Evolutionary conservation across 2,329 filamentous ascomycete genomes (phyloP).

Genomic region (Arthrinium puccinioides): DNA sequence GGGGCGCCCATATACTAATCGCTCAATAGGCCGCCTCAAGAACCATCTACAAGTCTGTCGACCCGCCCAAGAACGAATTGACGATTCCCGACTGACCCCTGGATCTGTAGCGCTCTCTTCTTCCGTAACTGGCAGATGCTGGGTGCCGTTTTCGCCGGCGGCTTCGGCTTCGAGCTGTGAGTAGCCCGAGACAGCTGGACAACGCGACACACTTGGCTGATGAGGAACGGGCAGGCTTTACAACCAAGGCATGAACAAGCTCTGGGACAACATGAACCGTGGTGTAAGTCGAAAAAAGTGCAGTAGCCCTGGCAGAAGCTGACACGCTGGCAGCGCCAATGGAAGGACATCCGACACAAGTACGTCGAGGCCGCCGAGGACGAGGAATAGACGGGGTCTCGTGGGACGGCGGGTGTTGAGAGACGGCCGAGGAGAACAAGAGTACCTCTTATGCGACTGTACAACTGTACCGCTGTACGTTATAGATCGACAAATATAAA

Average conservation of each 20-base stretch:
- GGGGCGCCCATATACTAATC: constrained; percentile 21
- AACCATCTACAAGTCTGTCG: constrained; percentile 54
- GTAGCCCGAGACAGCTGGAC: too few relatives aligned
- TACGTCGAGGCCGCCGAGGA: constrained; percentile 70
- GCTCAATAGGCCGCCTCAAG: constrained; percentile 32
- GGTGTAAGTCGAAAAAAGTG: constrained; percentile 88
- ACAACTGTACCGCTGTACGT: constrained; percentile 17
- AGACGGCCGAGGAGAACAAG: constrained; percentile 1
- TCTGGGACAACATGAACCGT: constrained; percentile 89
- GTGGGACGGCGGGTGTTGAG: neutral
- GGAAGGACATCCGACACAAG: constrained; percentile 95
- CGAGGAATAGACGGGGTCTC: constrained; percentile 39
- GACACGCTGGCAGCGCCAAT: constrained; percentile 70
- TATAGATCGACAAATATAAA: constrained; percentile 14
- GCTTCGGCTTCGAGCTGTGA: constrained; percentile 93
- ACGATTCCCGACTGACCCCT: constrained; percentile 8
- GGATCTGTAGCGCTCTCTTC: constrained; percentile 62
- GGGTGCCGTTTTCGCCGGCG: constrained; percentile 73
- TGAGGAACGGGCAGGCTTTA: constrained; percentile 79
- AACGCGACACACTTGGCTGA: too few relatives aligned
- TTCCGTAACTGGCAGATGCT: constrained; percentile 85
- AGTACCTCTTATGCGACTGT: constrained; percentile 6
- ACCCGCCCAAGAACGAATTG: constrained; percentile 10
- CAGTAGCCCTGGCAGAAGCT: too few relatives aligned
- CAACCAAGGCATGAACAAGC: constrained; percentile 70